phyloP scores from a whole-genome alignment of 2,329 filamentous ascomycete genomes.

The Trichothecium sympodiale region DNA sequence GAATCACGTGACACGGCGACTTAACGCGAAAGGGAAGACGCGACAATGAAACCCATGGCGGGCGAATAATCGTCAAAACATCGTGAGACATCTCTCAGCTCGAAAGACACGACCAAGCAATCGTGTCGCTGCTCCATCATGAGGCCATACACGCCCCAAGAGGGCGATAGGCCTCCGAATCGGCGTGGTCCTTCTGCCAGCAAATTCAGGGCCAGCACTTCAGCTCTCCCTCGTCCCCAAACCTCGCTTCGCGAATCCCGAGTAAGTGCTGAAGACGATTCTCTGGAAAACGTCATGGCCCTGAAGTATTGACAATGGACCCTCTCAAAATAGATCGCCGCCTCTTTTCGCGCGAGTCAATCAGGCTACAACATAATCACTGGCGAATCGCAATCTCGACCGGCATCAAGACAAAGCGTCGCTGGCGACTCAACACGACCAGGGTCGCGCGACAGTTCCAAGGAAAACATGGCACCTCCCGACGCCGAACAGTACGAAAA shows the following conservation, averaged over 20 bases:
- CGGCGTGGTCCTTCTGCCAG: slow-evolving; percentile 17
- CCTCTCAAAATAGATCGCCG: too few relatives aligned
- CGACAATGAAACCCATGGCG: too few relatives aligned
- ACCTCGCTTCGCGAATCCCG: slow-evolving; percentile 24
- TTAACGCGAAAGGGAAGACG: too few relatives aligned
- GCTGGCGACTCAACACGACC: slow-evolving; percentile 28
- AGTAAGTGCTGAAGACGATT: slow-evolving; percentile 24
- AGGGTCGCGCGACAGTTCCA: slow-evolving; percentile 45
- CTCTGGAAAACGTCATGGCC: slow-evolving; percentile 9
- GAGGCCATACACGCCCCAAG: slow-evolving; percentile 21
- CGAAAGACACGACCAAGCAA: neutral
- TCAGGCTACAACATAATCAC: slow-evolving; percentile 50
- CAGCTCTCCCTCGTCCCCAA: slow-evolving; percentile 23
- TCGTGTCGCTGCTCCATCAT: slow-evolving; percentile 16
- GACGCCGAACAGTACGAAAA: slow-evolving; percentile 49
- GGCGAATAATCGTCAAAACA: too few relatives aligned
- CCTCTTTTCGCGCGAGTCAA: slow-evolving; percentile 39
- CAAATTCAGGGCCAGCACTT: slow-evolving; percentile 23
- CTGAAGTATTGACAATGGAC: too few relatives aligned
- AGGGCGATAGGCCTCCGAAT: slow-evolving; percentile 17
- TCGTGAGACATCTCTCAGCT: too few relatives aligned
- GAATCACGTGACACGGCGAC: too few relatives aligned
- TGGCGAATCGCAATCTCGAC: slow-evolving; percentile 28
- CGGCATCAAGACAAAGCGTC: slow-evolving; percentile 29
- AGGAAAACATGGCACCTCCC: slow-evolving; percentile 47